Percentiles rank a stretch among this genome's conserved stretches.
Evolutionary conservation across 2,329 filamentous ascomycete genomes (phyloP).

Genomic region (Aspergillus sojae): DNA sequence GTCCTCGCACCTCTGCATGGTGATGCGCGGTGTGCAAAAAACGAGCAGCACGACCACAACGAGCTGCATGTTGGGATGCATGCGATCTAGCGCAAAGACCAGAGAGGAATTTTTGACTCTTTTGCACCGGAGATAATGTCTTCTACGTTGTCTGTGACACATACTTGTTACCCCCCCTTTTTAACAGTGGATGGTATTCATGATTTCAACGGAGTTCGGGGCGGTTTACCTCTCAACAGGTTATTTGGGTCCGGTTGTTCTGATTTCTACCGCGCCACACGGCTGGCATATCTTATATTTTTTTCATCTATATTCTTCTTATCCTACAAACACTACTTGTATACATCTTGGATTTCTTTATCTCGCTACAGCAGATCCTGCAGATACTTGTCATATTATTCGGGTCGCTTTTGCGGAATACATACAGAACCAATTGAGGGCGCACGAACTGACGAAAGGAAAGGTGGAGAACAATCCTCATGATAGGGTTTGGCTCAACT

Average conservation of each 20-base stretch:
- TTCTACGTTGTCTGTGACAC: slow-evolving; percentile 14
- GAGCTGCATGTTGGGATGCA: slow-evolving; percentile 95
- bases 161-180: slow-evolving; percentile 23
- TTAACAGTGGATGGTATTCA: slow-evolving; percentile 31
- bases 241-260: slow-evolving; percentile 30
- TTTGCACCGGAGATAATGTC: slow-evolving; percentile 56
- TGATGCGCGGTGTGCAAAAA: slow-evolving; percentile 98
- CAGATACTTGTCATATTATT: neutral
- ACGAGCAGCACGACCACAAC: slow-evolving; percentile 85
- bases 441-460: neutral
- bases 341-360: neutral
- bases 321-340: neutral
- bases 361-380: neutral
- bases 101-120: slow-evolving; percentile 93
- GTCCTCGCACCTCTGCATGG: slow-evolving; percentile 95
- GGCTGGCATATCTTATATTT: slow-evolving; percentile 11
- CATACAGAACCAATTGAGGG: neutral
- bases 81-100: slow-evolving; percentile 90
- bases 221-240: slow-evolving; percentile 46
- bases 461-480: neutral
- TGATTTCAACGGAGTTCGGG: slow-evolving; percentile 37
- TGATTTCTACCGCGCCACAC: slow-evolving; percentile 10
- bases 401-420: neutral
- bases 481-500: neutral
- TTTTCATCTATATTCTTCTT: slow-evolving; percentile 9